Base-by-base conservation (phyloP, 805 yeast genomes). In the Candida yuanshanica region DNA sequence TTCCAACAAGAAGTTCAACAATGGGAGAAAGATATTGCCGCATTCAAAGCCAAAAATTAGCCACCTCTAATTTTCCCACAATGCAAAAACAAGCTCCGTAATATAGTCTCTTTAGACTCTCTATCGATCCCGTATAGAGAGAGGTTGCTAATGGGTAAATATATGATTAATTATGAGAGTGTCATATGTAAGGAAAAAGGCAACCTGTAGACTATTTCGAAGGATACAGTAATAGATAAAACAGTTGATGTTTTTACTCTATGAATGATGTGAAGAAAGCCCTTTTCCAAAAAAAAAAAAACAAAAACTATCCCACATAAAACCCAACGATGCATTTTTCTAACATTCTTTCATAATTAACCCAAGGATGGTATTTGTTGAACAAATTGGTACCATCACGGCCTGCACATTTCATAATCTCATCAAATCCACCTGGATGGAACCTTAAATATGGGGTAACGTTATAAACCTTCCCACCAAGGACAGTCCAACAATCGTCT, bases 351-450 rank as follows among this genome's bases (percentile, higher is more conserved):
- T 90, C 96, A 38, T 69, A 85, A 58, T 85, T 91, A 6, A 91
- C 96, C 99, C 85, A 79, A 13, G 74, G 57, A 51, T 79, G 85
- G 40, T 82, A 84, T 61, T 80, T 79, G 60, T 81, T 77, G 55
- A 91, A 91, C 45, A 85, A 55, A 3, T 63, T 50, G 2, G 96
- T 87, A 1, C 91, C 93, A 58, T 91, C 97, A 37, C 70, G 69
- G 0, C 96, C 96, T 1, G 95, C 93, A 53, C 83, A 77, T 38
- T 77, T 74, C 77, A 86, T 68, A 33, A 91, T 64, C 54, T 88
- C 86, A 7, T 76, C 78, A 4, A 70, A 79, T 2, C 99, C 99
- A 26, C 99, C 99, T 0, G 99, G 99, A 51, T 91, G 99, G 60
- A 80, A 93, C 41, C 75, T 68, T 26, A 93, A 56, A 60, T 93